Conservation (phyloP, 2,329 filamentous ascomycete genomes). For the Allantophomopsis lycopodina region DNA sequence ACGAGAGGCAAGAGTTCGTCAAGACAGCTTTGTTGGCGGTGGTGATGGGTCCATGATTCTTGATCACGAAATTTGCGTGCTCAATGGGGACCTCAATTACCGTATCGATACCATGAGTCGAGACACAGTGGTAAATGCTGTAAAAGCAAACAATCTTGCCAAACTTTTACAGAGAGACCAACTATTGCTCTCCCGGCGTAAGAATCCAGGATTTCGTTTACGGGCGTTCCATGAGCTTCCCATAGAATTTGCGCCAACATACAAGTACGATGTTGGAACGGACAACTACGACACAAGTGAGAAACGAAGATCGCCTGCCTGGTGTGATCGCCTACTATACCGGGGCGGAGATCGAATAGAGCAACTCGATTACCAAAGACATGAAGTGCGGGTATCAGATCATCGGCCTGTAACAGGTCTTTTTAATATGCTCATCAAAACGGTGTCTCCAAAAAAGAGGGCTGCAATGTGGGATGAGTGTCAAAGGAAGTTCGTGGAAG, state of each 20-base stretch:
- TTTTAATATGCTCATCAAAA: conserved; percentile 78
- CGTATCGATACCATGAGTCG: conserved; percentile 95
- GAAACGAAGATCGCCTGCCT: conserved; percentile 86
- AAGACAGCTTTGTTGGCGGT: conserved; percentile 77
- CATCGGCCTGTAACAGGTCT: conserved; percentile 82
- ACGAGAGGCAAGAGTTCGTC: conserved; percentile 48
- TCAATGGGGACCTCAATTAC: conserved; percentile 96
- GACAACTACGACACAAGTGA: conserved; percentile 91
- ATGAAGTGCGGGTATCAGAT: conserved; percentile 84
- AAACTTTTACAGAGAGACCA: conserved; percentile 92
- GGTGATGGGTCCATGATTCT: conserved; percentile 91
- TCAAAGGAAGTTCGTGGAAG: conserved; percentile 59
- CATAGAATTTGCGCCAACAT: conserved; percentile 88
- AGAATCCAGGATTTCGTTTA: conserved; percentile 80
- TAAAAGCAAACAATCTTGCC: conserved; percentile 65
- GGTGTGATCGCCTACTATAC: conserved; percentile 92
- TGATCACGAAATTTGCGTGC: conserved; percentile 92
- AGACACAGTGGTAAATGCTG: conserved; percentile 77
- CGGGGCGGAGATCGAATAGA: conserved; percentile 68
- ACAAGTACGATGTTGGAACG: conserved; percentile 96
- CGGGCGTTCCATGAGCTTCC: conserved; percentile 82
- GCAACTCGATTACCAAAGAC: conserved; percentile 76
- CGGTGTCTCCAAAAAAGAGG: conserved; percentile 54
- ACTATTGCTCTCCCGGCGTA: conserved; percentile 73
- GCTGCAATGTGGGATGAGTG: conserved; percentile 57